Percentiles rank a stretch among this genome's conserved stretches.
phyloP scores from a whole-genome alignment of 1,284 basidiomycete species.

The Lignosus rhinocerotis region DNA sequence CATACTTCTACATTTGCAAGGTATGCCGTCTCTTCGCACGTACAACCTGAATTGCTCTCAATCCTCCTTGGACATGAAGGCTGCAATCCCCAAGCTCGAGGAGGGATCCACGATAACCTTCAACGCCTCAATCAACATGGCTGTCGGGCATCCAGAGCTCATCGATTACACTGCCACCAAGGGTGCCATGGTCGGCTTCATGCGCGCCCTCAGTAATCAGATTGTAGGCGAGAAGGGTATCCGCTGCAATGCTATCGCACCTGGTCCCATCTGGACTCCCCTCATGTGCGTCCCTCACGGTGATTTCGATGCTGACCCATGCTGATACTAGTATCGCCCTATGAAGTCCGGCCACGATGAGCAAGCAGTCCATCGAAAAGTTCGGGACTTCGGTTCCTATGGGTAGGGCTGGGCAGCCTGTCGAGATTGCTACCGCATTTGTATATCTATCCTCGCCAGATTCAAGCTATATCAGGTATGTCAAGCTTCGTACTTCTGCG shows the following conservation, averaged over 20 bases:
- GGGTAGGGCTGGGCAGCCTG: conserved; percentile 54
- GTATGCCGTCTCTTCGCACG: conserved; percentile 35
- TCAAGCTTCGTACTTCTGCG: not conserved
- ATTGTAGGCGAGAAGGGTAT: conserved; percentile 52
- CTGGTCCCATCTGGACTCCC: conserved; percentile 57
- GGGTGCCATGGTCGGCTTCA: conserved; percentile 52
- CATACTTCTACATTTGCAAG: conserved; percentile 56
- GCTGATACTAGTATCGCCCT: not conserved
- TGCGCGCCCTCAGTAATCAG: conserved; percentile 50
- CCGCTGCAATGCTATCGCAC: conserved; percentile 51
- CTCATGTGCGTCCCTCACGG: conserved; percentile 36
- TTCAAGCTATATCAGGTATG: conserved; percentile 50
- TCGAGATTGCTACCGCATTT: conserved; percentile 55
- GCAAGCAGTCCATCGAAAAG: conserved; percentile 43
- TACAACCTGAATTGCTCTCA: conserved; percentile 31
- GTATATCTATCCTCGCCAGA: conserved; percentile 55
- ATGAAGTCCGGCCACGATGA: conserved; percentile 47
- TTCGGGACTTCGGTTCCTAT: conserved; percentile 48
- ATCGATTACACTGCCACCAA: conserved; percentile 59
- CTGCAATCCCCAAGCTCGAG: conserved; percentile 40
- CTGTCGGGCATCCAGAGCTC: conserved; percentile 53
- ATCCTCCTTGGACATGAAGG: conserved; percentile 7
- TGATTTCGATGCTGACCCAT: conserved; percentile 1
- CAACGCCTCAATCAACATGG: conserved; percentile 51
- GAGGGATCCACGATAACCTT: conserved; percentile 50